Evolutionary conservation across 345 rosid genomes (phyloP).

Genomic region (Rhodamnia argentea): DNA sequence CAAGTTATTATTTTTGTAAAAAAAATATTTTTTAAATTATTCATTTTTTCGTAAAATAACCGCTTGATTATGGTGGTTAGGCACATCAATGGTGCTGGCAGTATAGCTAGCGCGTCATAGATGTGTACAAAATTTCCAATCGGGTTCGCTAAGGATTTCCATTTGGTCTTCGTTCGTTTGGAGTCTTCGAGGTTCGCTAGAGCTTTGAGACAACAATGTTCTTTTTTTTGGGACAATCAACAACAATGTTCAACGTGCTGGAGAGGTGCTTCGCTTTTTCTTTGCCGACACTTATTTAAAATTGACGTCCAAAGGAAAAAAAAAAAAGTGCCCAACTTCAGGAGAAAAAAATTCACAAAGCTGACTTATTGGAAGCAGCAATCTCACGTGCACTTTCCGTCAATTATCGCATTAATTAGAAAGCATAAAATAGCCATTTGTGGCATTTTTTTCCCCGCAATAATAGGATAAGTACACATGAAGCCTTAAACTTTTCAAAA

Average conservation of each 20-base stretch:
- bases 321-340: neutral
- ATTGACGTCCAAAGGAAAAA: neutral
- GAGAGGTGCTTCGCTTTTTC: neutral
- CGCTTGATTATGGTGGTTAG: too few relatives aligned
- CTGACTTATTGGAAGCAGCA: neutral
- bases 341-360: neutral
- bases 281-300: neutral
- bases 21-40: rapidly evolving
- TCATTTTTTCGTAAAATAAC: neutral
- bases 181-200: neutral
- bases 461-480: neutral
- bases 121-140: neutral
- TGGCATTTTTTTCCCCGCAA: neutral
- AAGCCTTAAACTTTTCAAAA: neutral
- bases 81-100: too few relatives aligned
- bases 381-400: neutral
- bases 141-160: neutral
- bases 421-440: neutral
- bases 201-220: neutral
- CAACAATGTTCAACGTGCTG: neutral
- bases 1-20: neutral
- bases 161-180: neutral
- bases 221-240: too few relatives aligned
- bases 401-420: neutral
- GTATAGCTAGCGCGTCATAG: too few relatives aligned